Evolutionary conservation across 2,329 filamentous ascomycete genomes (phyloP).

Genomic region (Didymella pinodella): DNA sequence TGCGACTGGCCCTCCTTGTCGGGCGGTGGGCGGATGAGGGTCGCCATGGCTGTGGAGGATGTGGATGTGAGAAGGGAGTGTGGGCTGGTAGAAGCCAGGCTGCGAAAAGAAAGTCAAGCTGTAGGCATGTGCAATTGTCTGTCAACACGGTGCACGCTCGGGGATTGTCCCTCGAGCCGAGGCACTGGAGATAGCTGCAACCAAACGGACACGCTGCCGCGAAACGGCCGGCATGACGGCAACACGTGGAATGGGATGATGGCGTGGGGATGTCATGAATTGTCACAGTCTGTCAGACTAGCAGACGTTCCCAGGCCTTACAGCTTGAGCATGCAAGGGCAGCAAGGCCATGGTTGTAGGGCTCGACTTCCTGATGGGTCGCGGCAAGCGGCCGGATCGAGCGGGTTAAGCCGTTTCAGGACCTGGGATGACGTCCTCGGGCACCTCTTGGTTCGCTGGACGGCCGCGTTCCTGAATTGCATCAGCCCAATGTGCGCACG

Average conservation of each 20-base stretch:
- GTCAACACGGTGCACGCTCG: slow-evolving; percentile 2
- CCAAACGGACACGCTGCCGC: neutral
- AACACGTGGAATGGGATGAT: neutral
- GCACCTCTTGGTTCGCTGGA: slow-evolving; percentile 6
- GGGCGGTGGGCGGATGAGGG: slow-evolving; percentile 78
- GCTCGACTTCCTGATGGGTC: neutral
- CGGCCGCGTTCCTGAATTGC: slow-evolving; percentile 27
- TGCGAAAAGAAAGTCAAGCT: slow-evolving; percentile 9
- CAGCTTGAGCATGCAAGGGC: neutral
- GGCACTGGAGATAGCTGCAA: slow-evolving; percentile 23
- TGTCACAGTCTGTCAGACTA: neutral
- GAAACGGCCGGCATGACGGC: slow-evolving; percentile 4
- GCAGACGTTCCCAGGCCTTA: neutral
- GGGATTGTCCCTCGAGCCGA: slow-evolving; percentile 30
- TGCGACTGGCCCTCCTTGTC: slow-evolving; percentile 74
- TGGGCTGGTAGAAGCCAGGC: neutral
- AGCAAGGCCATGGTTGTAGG: neutral
- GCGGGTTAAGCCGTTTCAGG: slow-evolving; percentile 2
- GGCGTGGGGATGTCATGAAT: neutral
- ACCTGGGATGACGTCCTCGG: slow-evolving; percentile 13
- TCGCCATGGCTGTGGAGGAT: slow-evolving; percentile 51
- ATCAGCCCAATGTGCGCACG: slow-evolving; percentile 22
- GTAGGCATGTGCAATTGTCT: slow-evolving; percentile 11
- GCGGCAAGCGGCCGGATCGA: neutral
- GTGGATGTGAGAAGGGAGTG: neutral